Conservation (phyloP, 164 flowering plant species). For the Aristolochia californica region DNA sequence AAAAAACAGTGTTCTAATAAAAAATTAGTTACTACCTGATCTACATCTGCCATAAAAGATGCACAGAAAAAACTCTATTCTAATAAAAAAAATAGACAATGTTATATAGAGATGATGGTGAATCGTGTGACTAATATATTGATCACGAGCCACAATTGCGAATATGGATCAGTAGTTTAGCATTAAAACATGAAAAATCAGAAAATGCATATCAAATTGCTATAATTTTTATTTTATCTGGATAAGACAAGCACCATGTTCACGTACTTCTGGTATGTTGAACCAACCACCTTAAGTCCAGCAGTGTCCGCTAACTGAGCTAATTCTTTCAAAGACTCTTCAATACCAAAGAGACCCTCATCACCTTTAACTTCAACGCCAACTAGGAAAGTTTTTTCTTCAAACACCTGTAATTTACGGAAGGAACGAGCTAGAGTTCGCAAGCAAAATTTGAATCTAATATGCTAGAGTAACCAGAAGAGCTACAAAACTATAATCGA, state of each 20-base stretch:
- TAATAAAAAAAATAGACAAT: no score
- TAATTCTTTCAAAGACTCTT: conserved; percentile 78
- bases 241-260: neutral
- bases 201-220: no score
- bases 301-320: conserved; percentile 91
- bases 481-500: neutral
- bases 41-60: no score
- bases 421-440: neutral
- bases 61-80: no score
- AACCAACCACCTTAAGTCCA: conserved; percentile 79
- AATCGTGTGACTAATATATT: neutral
- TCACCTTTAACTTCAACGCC: conserved; percentile 61
- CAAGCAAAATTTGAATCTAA: neutral
- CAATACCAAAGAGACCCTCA: conserved; percentile 42
- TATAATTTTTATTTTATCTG: neutral
- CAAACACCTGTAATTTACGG: conserved; percentile 39
- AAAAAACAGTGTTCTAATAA: neutral
- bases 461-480: neutral
- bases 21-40: no score
- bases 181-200: neutral
- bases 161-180: neutral
- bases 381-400: conserved; percentile 77
- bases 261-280: conserved; percentile 82
- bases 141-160: neutral
- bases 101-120: neutral